These are phyloP conservation scores for Triticum urartu DNA, from an alignment of 176 grass and related monocot species.

Conservation along the genomic window DNA sequence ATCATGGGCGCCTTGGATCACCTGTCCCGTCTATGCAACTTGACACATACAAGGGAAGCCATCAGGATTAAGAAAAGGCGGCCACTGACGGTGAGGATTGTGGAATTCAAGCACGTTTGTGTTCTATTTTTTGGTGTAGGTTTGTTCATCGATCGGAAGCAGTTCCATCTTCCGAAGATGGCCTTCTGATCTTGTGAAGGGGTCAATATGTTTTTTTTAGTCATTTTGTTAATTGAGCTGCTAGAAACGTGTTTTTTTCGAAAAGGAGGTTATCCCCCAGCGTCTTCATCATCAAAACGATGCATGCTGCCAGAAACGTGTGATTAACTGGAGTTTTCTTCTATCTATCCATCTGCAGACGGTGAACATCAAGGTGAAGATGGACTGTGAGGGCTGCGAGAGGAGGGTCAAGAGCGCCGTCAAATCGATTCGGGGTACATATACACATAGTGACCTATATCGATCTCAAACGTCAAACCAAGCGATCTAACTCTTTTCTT, in stretches of 20 bases:
- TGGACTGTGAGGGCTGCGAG: constrained; percentile 92
- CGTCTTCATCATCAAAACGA: no score
- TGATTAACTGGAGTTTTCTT: not conserved
- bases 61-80: constrained; percentile 58
- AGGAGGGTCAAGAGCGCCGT: constrained; percentile 60
- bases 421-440: constrained; percentile 51
- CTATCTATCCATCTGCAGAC: constrained; percentile 36
- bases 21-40: constrained; percentile 54
- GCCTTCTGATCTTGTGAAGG: not conserved
- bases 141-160: not conserved
- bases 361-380: constrained; percentile 81
- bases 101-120: not conserved
- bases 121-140: not conserved
- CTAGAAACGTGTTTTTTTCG: not conserved
- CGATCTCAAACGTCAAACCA: no score
- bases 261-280: no score
- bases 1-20: constrained; percentile 71
- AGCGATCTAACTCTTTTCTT: no score
- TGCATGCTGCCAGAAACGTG: not conserved
- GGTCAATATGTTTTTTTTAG: not conserved
- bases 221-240: not conserved
- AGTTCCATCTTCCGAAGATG: not conserved
- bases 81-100: constrained; percentile 69
- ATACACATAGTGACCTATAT: not conserved
- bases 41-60: constrained; percentile 63